These are phyloP conservation scores for Salix udensis DNA, from an alignment of 345 rosid species.

Conservation along the genomic window DNA sequence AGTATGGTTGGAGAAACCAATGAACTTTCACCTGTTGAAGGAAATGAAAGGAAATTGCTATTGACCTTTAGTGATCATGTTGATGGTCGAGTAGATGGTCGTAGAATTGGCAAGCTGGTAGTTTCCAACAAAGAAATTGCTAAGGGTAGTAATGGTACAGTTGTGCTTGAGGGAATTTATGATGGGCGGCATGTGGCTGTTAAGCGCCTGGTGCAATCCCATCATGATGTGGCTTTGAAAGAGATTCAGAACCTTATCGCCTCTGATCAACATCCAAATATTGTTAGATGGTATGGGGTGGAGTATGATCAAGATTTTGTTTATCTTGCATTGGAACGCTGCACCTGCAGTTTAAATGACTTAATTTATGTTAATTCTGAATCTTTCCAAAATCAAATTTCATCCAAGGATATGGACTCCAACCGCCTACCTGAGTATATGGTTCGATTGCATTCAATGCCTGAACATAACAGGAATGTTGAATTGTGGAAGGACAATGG, in stretches of 20 bases:
- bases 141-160: conserved; percentile 62
- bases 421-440: conserved; percentile 20
- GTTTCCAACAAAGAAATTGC: conserved; percentile 28
- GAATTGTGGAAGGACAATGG: conserved; percentile 63
- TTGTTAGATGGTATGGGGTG: conserved; percentile 70
- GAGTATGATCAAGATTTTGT: conserved; percentile 65
- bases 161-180: conserved; percentile 60
- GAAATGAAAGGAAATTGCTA: neutral
- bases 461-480: conserved; percentile 37
- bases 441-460: conserved; percentile 24
- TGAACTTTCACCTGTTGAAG: neutral
- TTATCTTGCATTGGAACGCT: conserved; percentile 62
- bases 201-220: conserved; percentile 63
- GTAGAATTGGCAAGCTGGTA: conserved; percentile 22
- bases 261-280: conserved; percentile 64
- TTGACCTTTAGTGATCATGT: neutral
- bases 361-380: conserved; percentile 40
- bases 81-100: conserved; percentile 16
- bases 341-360: conserved; percentile 65
- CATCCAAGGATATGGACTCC: conserved; percentile 18
- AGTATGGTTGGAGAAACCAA: neutral
- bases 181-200: conserved; percentile 64
- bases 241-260: conserved; percentile 70
- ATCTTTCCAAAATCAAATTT: conserved; percentile 34
- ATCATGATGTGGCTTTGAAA: conserved; percentile 64